A percentile compares a stretch with the other conserved stretches of the same genome.
These are phyloP conservation scores for Mikania micrantha DNA, from an alignment of 129 eudicot genomes.

Conservation along the genomic window DNA sequence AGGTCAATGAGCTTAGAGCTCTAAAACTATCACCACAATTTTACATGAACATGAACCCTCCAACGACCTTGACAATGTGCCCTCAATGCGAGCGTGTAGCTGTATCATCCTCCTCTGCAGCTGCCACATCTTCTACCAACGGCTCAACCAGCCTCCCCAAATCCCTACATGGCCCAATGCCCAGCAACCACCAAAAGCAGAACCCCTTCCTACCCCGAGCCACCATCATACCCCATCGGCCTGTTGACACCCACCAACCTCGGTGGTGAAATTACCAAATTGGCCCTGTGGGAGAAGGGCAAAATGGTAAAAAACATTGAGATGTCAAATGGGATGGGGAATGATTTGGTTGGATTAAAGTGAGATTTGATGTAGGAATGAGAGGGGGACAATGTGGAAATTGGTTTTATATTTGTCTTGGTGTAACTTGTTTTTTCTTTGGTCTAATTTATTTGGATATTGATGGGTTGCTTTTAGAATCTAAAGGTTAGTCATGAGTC, in stretches of 20 bases:
- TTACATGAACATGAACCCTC: constrained; percentile 74
- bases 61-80: constrained; percentile 83
- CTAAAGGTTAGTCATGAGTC: constrained; percentile 31
- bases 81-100: constrained; percentile 79
- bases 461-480: constrained; percentile 35
- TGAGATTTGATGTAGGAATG: constrained; percentile 37
- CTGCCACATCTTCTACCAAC: constrained; percentile 20
- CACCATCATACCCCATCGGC: constrained; percentile 35
- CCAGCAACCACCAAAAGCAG: constrained; percentile 30
- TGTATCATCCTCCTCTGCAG: constrained; percentile 33
- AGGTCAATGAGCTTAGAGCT: constrained; percentile 63
- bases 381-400: constrained; percentile 35
- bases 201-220: constrained; percentile 51
- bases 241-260: constrained; percentile 37
- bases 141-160: constrained; percentile 21
- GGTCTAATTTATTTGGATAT: constrained; percentile 20
- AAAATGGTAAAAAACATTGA: constrained; percentile 8
- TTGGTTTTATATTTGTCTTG: constrained; percentile 23
- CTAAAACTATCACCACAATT: constrained; percentile 62
- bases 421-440: constrained; percentile 16
- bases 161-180: constrained; percentile 17
- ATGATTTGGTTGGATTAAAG: constrained; percentile 38
- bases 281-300: background rate
- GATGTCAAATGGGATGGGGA: constrained; percentile 21
- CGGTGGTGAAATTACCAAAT: constrained; percentile 16